Percentiles rank a stretch among this genome's conserved stretches.
phyloP scores from a whole-genome alignment of 2,329 filamentous ascomycete genomes.

The Xylaria sp. region DNA sequence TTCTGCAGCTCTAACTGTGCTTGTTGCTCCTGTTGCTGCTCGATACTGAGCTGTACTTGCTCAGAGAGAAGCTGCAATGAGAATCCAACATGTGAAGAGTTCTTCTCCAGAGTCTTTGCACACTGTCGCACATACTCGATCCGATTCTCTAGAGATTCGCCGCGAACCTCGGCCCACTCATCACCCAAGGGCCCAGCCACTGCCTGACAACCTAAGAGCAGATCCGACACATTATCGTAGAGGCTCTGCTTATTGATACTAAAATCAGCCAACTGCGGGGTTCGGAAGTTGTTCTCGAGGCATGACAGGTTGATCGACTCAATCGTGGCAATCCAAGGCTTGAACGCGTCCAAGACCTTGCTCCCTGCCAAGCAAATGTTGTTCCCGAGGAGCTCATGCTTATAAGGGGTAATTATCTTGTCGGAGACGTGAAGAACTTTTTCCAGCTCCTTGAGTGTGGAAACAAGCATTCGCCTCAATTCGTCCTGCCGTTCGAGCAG shows the following conservation, averaged over 20 bases:
- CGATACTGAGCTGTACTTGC: slow-evolving; percentile 58
- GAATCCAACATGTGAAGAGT: slow-evolving; percentile 80
- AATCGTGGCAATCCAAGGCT: slow-evolving; percentile 81
- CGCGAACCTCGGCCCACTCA: slow-evolving; percentile 91
- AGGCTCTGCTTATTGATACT: slow-evolving; percentile 85
- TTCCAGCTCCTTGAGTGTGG: slow-evolving; percentile 79
- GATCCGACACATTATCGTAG: slow-evolving; percentile 88
- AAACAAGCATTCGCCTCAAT: slow-evolving; percentile 76
- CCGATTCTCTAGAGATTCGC: slow-evolving; percentile 82
- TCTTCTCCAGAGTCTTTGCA: slow-evolving; percentile 75
- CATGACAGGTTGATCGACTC: slow-evolving; percentile 87
- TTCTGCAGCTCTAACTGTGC: slow-evolving; percentile 2
- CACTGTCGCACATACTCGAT: slow-evolving; percentile 74
- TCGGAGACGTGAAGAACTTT: slow-evolving; percentile 73
- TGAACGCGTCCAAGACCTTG: slow-evolving; percentile 81
- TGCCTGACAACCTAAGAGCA: slow-evolving; percentile 80
- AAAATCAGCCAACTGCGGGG: slow-evolving; percentile 81
- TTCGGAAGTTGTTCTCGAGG: slow-evolving; percentile 71
- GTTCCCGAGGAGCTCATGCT: slow-evolving; percentile 76
- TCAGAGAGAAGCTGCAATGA: slow-evolving; percentile 84
- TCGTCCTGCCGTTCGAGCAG: slow-evolving; percentile 81
- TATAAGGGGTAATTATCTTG: slow-evolving; percentile 72
- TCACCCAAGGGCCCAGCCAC: slow-evolving; percentile 89
- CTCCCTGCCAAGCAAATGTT: slow-evolving; percentile 72
- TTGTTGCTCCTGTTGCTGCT: slow-evolving; percentile 36